A percentile compares a stretch with the other conserved stretches of the same genome.
phyloP scores from a whole-genome alignment of 495 filamentous ascomycete genomes.

The Podospora pseudopauciseta region DNA sequence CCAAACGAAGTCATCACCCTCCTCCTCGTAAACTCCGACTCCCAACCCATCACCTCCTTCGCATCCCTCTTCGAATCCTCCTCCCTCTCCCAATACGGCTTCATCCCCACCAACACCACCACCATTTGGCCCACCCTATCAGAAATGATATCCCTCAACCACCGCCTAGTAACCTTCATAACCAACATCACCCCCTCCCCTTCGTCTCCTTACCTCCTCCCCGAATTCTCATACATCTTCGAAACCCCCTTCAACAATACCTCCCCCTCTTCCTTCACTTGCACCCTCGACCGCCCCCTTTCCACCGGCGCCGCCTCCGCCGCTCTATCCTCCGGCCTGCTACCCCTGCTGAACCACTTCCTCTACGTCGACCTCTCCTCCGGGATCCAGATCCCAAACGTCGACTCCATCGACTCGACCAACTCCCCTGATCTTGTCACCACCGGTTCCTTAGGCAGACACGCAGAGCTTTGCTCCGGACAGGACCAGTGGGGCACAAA shows the following conservation, averaged over 20 bases:
- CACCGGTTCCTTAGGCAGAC: slow-evolving; percentile 54
- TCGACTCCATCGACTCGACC: slow-evolving; percentile 49
- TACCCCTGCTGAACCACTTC: slow-evolving; percentile 74
- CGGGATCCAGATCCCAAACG: slow-evolving; percentile 56
- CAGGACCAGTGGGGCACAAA: slow-evolving; percentile 47
- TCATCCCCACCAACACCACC: slow-evolving; percentile 46
- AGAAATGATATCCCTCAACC: slow-evolving; percentile 56
- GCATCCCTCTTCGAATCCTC: slow-evolving; percentile 51
- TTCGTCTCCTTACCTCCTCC: slow-evolving; percentile 58
- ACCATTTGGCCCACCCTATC: slow-evolving; percentile 61
- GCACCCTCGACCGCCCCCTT: slow-evolving; percentile 59
- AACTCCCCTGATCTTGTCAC: slow-evolving; percentile 43
- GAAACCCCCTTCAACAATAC: slow-evolving; percentile 65
- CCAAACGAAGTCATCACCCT: slow-evolving; percentile 67
- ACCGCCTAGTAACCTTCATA: slow-evolving; percentile 61
- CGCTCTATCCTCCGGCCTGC: slow-evolving; percentile 41
- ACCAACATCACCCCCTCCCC: slow-evolving; percentile 50
- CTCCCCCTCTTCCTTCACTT: slow-evolving; percentile 50
- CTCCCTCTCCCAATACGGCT: slow-evolving; percentile 58
- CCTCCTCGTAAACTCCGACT: slow-evolving; percentile 65
- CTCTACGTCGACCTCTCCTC: slow-evolving; percentile 56
- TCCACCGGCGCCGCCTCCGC: slow-evolving; percentile 39
- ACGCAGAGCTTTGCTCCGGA: slow-evolving; percentile 47
- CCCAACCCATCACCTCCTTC: slow-evolving; percentile 46
- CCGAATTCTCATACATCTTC: slow-evolving; percentile 68